phyloP scores from a whole-genome alignment of 2,329 filamentous ascomycete species.

The Calonectria leucothoes region DNA sequence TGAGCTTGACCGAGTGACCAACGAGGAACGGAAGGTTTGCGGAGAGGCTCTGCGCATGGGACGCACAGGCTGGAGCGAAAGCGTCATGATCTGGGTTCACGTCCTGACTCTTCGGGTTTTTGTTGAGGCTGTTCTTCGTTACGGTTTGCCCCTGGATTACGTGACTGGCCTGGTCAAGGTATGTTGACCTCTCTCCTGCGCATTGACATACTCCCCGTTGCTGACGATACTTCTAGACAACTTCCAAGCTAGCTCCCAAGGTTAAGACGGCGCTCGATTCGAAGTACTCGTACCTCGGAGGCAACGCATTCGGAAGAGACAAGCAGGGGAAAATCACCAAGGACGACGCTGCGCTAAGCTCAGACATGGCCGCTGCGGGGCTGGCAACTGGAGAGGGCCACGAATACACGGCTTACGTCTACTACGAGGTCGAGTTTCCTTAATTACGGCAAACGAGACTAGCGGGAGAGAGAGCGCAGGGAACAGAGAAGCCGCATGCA shows the following conservation, averaged over 20 bases:
- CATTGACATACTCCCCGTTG: slow-evolving; percentile 16
- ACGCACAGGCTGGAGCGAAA: slow-evolving; percentile 94
- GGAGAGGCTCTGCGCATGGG: slow-evolving; percentile 89
- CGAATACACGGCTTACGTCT: slow-evolving; percentile 97
- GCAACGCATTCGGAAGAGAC: slow-evolving; percentile 93
- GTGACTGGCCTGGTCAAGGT: slow-evolving; percentile 88
- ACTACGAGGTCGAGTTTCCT: slow-evolving; percentile 91
- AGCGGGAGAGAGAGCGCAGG: slow-evolving; percentile 7
- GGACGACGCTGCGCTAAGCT: slow-evolving; percentile 83
- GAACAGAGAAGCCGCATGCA: slow-evolving; percentile 33
- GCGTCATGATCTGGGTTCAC: slow-evolving; percentile 96
- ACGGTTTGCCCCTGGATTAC: slow-evolving; percentile 91
- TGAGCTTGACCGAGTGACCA: slow-evolving; percentile 84
- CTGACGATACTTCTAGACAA: slow-evolving; percentile 69
- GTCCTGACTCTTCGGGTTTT: slow-evolving; percentile 92
- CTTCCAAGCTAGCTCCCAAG: slow-evolving; percentile 83
- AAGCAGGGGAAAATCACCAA: slow-evolving; percentile 93
- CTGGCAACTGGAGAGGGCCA: slow-evolving; percentile 75
- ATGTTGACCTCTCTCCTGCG: slow-evolving; percentile 48
- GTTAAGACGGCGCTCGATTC: slow-evolving; percentile 82
- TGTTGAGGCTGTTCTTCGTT: slow-evolving; percentile 97
- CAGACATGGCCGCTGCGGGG: slow-evolving; percentile 85
- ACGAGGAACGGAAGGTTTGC: slow-evolving; percentile 92
- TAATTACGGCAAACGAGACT: slow-evolving; percentile 29
- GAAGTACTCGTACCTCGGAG: slow-evolving; percentile 90